A percentile compares a stretch with the other conserved stretches of the same genome.
Evolutionary conservation across 1,139 yeast genomes (phyloP).

Genomic region (Meyerozyma carpophila): DNA sequence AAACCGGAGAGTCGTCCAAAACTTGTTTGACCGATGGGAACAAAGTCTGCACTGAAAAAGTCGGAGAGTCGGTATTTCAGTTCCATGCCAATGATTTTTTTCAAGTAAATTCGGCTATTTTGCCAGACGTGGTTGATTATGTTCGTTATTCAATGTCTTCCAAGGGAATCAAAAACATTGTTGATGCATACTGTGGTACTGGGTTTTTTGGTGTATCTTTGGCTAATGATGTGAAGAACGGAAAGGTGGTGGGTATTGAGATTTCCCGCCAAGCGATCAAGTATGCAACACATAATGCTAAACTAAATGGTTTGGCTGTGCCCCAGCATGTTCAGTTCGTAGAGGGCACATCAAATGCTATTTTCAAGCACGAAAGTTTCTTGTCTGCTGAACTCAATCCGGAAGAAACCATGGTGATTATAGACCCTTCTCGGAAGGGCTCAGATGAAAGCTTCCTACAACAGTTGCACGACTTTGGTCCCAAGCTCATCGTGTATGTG

Average conservation of each 20-base stretch:
- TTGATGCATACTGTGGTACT: constrained; percentile 44
- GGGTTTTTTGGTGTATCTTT: constrained; percentile 42
- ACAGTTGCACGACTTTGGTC: constrained; percentile 33
- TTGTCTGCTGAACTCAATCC: constrained; percentile 6
- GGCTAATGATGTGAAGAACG: constrained; percentile 21
- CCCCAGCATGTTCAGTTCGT: constrained; percentile 28
- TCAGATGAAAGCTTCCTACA: constrained; percentile 27
- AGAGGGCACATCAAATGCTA: constrained; percentile 33
- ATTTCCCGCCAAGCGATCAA: constrained; percentile 26
- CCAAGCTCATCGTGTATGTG: constrained; percentile 33
- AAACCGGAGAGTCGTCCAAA: constrained; percentile 26
- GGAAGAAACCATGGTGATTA: constrained; percentile 30
- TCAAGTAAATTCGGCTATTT: constrained; percentile 29
- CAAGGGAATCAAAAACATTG: constrained; percentile 18
- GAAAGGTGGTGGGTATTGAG: constrained; percentile 42
- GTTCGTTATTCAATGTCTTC: constrained; percentile 20
- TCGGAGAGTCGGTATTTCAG: constrained; percentile 27
- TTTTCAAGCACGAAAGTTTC: constrained; percentile 26
- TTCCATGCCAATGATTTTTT: constrained; percentile 32
- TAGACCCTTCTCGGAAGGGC: constrained; percentile 46
- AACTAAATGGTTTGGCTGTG: constrained; percentile 27
- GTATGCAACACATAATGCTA: constrained; percentile 37
- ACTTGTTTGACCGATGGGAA: constrained; percentile 22
- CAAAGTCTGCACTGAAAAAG: constrained; percentile 24
- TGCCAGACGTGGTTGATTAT: constrained; percentile 31